Percentiles rank a stretch among this genome's conserved stretches.
Evolutionary conservation across 2,329 filamentous ascomycete genomes (phyloP).

Genomic region (Amauroascus verrucosus): DNA sequence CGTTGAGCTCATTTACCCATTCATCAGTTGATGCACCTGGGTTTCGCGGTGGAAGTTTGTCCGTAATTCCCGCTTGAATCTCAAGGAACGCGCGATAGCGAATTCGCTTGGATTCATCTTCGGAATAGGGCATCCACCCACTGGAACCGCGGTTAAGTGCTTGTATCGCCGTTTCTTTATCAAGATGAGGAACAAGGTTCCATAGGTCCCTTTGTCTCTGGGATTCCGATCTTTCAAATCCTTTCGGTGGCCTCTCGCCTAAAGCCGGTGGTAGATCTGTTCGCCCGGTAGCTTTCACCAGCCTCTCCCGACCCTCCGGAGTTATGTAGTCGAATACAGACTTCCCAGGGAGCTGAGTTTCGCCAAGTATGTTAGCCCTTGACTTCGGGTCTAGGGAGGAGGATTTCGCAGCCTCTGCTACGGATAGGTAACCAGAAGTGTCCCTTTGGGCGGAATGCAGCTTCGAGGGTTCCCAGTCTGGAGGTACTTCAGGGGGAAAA

Average conservation of each 20-base stretch:
- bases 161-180: constrained; percentile 56
- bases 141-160: constrained; percentile 55
- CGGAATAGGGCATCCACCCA: constrained; percentile 72
- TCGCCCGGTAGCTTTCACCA: constrained; percentile 66
- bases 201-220: constrained; percentile 51
- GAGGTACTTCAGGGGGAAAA: constrained; percentile 35
- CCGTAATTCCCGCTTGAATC: constrained; percentile 54
- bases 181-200: constrained; percentile 52
- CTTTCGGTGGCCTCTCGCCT: constrained; percentile 59
- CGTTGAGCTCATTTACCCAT: constrained; percentile 66
- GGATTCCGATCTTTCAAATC: constrained; percentile 52
- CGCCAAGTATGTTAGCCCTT: constrained; percentile 70
- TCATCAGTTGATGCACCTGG: constrained; percentile 52
- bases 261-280: constrained; percentile 64
- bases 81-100: constrained; percentile 78
- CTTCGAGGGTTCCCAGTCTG: constrained; percentile 61
- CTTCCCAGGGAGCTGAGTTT: constrained; percentile 72
- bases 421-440: constrained; percentile 48
- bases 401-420: constrained; percentile 65
- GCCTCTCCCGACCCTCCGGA: constrained; percentile 61
- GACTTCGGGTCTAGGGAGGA: constrained; percentile 65
- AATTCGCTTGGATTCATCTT: constrained; percentile 66
- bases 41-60: constrained; percentile 48
- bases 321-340: constrained; percentile 93
- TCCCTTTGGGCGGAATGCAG: constrained; percentile 26